Percentiles rank a stretch among this genome's conserved stretches.
These are phyloP conservation scores for Plenodomus lindquistii DNA, from an alignment of 2,329 filamentous ascomycete genomes.

Conservation along the genomic window DNA sequence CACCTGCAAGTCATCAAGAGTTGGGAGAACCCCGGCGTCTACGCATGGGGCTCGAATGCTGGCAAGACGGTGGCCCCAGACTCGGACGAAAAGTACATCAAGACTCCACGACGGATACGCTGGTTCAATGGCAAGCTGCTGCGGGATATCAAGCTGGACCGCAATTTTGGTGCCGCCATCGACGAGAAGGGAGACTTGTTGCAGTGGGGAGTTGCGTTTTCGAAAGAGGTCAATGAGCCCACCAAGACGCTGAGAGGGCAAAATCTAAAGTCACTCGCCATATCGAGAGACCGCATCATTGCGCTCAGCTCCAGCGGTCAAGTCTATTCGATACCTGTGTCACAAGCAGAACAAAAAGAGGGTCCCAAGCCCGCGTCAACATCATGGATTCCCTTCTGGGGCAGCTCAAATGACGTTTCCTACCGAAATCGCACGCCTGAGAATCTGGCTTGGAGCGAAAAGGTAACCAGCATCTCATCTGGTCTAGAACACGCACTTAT, in stretches of 20 bases:
- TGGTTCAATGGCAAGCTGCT: slow-evolving; percentile 86
- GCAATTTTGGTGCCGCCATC: slow-evolving; percentile 81
- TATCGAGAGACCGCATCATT: slow-evolving; percentile 83
- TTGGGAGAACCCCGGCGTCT: slow-evolving; percentile 82
- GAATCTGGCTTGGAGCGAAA: slow-evolving; percentile 69
- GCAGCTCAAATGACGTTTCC: slow-evolving; percentile 61
- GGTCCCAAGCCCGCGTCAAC: slow-evolving; percentile 67
- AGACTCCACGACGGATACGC: slow-evolving; percentile 74
- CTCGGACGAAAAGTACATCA: slow-evolving; percentile 76
- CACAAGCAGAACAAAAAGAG: slow-evolving; percentile 69
- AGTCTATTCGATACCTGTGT: slow-evolving; percentile 83
- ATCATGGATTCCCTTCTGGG: slow-evolving; percentile 78
- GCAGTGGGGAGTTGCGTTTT: slow-evolving; percentile 86
- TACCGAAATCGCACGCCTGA: slow-evolving; percentile 73
- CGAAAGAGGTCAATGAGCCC: slow-evolving; percentile 65
- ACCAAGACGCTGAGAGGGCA: slow-evolving; percentile 77
- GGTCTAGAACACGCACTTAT: slow-evolving; percentile 87
- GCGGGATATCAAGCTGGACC: slow-evolving; percentile 83
- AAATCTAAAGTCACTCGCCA: slow-evolving; percentile 72
- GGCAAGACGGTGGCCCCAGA: slow-evolving; percentile 85
- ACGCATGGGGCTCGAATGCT: slow-evolving; percentile 88
- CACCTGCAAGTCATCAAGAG: slow-evolving; percentile 86
- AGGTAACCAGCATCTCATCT: slow-evolving; percentile 71
- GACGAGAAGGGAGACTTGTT: slow-evolving; percentile 85
- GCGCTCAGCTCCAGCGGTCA: slow-evolving; percentile 73